Evolutionary conservation across 164 flowering plant species (phyloP).

Genomic region (Berberis vulgaris): DNA sequence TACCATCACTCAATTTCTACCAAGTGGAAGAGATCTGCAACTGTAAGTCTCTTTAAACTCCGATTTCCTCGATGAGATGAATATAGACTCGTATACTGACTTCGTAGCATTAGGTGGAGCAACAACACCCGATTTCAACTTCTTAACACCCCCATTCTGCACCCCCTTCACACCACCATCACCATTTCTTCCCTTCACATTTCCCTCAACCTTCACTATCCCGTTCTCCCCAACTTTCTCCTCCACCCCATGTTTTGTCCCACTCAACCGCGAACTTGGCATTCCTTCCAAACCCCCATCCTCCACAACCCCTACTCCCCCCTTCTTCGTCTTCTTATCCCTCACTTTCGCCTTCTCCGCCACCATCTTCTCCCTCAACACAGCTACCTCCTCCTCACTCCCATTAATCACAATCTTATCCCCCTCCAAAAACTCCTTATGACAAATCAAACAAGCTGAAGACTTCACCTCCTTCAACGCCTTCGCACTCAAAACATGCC

Average conservation of each 20-base stretch:
- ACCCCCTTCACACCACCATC: slow-evolving; percentile 20
- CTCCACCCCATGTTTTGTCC: slow-evolving; percentile 22
- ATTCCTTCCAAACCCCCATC: slow-evolving; percentile 25
- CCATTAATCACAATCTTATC: slow-evolving; percentile 89
- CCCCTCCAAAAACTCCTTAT: slow-evolving; percentile 44
- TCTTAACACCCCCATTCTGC: slow-evolving; percentile 31
- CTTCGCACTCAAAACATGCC: slow-evolving; percentile 95
- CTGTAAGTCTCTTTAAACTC: slow-evolving; percentile 73
- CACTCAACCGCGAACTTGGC: slow-evolving; percentile 25
- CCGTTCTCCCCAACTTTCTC: not conserved
- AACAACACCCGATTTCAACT: slow-evolving; percentile 49
- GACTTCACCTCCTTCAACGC: slow-evolving; percentile 89
- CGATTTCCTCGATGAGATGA: slow-evolving; percentile 78
- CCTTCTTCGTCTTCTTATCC: slow-evolving; percentile 57
- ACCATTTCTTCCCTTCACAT: slow-evolving; percentile 26
- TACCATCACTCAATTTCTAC: slow-evolving; percentile 53
- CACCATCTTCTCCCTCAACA: slow-evolving; percentile 65
- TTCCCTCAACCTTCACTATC: slow-evolving; percentile 29
- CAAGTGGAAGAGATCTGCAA: slow-evolving; percentile 92
- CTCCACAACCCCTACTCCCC: slow-evolving; percentile 11
- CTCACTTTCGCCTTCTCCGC: slow-evolving; percentile 47
- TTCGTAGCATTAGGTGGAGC: slow-evolving; percentile 69
- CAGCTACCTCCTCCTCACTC: slow-evolving; percentile 63
- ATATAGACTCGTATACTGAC: slow-evolving; percentile 82
- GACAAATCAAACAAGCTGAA: slow-evolving; percentile 68